These are phyloP conservation scores for Torulaspora quercuum DNA, from an alignment of 805 yeast genomes.

Conservation along the genomic window DNA sequence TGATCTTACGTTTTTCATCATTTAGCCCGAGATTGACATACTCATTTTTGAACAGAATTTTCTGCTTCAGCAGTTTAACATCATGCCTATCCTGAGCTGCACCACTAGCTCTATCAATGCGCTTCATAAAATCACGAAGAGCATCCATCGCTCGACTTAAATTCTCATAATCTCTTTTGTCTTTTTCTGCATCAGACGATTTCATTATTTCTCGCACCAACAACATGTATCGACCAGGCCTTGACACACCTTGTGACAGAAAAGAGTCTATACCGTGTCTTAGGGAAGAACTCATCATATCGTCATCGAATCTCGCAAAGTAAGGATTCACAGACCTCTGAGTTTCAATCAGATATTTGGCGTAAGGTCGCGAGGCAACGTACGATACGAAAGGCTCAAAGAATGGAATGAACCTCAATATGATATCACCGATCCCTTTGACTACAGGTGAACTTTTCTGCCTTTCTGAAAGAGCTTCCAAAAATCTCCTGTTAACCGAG, in stretches of 20 bases:
- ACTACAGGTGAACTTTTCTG: constrained; percentile 85
- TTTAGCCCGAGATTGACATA: constrained; percentile 80
- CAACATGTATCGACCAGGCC: constrained; percentile 92
- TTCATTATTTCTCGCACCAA: constrained; percentile 79
- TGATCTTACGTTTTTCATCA: constrained; percentile 74
- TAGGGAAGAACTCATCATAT: constrained; percentile 61
- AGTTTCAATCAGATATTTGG: constrained; percentile 90
- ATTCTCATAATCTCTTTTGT: constrained; percentile 43
- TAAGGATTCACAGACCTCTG: constrained; percentile 86
- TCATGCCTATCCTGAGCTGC: constrained; percentile 90
- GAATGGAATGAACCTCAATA: constrained; percentile 75
- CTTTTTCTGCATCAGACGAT: constrained; percentile 76
- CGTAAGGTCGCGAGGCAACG: constrained; percentile 93
- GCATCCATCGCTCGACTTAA: constrained; percentile 70
- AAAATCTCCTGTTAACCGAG: constrained; percentile 74
- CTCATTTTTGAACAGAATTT: constrained; percentile 78
- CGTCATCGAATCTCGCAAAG: constrained; percentile 91
- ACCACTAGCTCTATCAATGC: constrained; percentile 81
- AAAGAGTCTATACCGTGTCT: constrained; percentile 80
- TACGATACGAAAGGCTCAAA: constrained; percentile 92
- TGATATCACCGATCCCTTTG: constrained; percentile 80
- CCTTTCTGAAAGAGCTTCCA: constrained; percentile 84
- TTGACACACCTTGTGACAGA: constrained; percentile 89
- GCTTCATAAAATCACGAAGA: constrained; percentile 67
- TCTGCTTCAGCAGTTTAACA: constrained; percentile 79